phyloP scores from a whole-genome alignment of 805 yeast genomes.

The Diddensiella transvaalensis region DNA sequence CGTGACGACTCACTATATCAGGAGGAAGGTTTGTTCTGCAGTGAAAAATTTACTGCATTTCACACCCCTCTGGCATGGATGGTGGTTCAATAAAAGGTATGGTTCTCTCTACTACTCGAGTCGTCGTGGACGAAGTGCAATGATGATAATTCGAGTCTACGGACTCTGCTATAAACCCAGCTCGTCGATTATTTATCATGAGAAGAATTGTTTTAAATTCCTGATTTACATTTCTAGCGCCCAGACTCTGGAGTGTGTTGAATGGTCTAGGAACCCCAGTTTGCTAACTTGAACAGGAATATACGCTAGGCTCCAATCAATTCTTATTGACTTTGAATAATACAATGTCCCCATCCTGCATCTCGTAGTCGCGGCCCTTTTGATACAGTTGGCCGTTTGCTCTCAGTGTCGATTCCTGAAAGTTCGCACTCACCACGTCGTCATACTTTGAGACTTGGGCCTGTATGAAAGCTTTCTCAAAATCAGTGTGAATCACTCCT shows the following conservation, averaged over 20 bases:
- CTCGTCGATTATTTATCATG: constrained; percentile 34
- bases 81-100: too few species aligned
- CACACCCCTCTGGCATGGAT: too few species aligned
- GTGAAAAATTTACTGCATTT: too few species aligned
- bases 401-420: constrained; percentile 52
- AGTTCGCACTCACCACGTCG: constrained; percentile 48
- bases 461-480: constrained; percentile 73
- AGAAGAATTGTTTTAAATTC: constrained; percentile 22
- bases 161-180: constrained; percentile 33
- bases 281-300: neutral
- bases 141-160: constrained; percentile 21
- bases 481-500: constrained; percentile 82
- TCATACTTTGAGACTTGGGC: constrained; percentile 70
- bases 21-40: too few species aligned
- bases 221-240: neutral
- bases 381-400: constrained; percentile 56
- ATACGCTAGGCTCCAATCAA: neutral
- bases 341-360: constrained; percentile 82
- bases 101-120: too few species aligned
- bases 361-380: constrained; percentile 73
- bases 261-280: constrained; percentile 1
- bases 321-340: constrained; percentile 45
- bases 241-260: neutral
- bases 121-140: too few species aligned
- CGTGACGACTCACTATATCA: too few species aligned